Conservation (phyloP, 805 yeast genomes). For the Saturnispora hagleri region DNA sequence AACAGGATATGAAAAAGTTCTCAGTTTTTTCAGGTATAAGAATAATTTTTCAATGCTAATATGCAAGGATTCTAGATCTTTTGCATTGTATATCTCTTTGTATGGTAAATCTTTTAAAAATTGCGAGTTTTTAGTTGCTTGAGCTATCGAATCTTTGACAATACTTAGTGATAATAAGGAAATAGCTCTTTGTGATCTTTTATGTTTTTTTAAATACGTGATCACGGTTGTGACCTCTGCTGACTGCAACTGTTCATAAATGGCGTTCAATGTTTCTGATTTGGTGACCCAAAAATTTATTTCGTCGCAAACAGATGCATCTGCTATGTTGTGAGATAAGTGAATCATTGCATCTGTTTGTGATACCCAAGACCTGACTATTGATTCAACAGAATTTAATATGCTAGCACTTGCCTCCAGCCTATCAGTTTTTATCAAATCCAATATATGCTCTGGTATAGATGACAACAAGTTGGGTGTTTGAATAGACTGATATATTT, state of each 20-base stretch:
- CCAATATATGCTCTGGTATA: conserved; percentile 33
- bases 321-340: conserved; percentile 41
- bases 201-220: conserved; percentile 54
- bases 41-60: conserved; percentile 41
- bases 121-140: conserved; percentile 48
- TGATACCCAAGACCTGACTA: conserved; percentile 68
- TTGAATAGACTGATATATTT: conserved; percentile 57
- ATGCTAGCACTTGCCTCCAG: conserved; percentile 42
- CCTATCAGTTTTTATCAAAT: conserved; percentile 17
- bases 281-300: conserved; percentile 69
- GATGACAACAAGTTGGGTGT: conserved; percentile 51
- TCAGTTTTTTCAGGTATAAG: conserved; percentile 53
- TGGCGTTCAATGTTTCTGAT: conserved; percentile 47
- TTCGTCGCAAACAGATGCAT: conserved; percentile 56
- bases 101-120: conserved; percentile 66
- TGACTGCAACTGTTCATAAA: conserved; percentile 49
- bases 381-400: conserved; percentile 59
- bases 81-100: conserved; percentile 42
- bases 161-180: conserved; percentile 67
- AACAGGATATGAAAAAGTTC: conserved; percentile 54
- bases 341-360: conserved; percentile 49
- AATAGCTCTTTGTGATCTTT: conserved; percentile 72
- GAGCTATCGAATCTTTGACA: conserved; percentile 41
- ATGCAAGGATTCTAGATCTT: conserved; percentile 36
- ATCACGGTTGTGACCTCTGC: conserved; percentile 49